A percentile compares a stretch with the other conserved stretches of the same genome.
These are phyloP conservation scores for Botryotinia calthae DNA, from an alignment of 2,329 filamentous ascomycete species.

Conservation along the genomic window DNA sequence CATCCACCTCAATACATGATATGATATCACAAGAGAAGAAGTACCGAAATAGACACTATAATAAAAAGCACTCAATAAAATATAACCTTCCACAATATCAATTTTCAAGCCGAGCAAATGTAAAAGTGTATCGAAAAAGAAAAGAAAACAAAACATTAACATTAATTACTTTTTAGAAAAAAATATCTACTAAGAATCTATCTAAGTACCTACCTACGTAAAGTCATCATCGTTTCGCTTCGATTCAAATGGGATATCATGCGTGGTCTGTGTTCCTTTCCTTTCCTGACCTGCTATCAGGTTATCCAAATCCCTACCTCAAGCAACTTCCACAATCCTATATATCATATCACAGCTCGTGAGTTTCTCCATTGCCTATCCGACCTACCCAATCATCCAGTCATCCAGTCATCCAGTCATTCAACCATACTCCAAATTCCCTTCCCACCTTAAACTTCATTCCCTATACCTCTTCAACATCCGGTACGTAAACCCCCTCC, in stretches of 20 bases:
- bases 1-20: too few species aligned
- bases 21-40: too few species aligned
- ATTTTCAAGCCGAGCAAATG: not conserved
- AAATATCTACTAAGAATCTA: not conserved
- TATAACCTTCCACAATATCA: not conserved
- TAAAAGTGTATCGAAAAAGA: not conserved
- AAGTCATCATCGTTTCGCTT: not conserved
- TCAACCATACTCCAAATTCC: not conserved
- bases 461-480: not conserved
- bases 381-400: not conserved
- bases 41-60: too few species aligned
- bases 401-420: not conserved
- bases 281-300: not conserved
- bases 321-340: not conserved
- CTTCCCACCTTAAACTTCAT: not conserved
- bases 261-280: not conserved
- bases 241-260: constrained; percentile 5
- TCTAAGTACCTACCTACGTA: not conserved
- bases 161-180: not conserved
- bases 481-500: constrained; percentile 71
- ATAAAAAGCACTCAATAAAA: not conserved
- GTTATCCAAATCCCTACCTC: not conserved
- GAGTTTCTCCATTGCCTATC: not conserved
- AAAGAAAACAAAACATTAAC: not conserved
- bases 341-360: constrained; percentile 3